phyloP scores from a whole-genome alignment of 106 monocot genomes.

The Acorus gramineus region DNA sequence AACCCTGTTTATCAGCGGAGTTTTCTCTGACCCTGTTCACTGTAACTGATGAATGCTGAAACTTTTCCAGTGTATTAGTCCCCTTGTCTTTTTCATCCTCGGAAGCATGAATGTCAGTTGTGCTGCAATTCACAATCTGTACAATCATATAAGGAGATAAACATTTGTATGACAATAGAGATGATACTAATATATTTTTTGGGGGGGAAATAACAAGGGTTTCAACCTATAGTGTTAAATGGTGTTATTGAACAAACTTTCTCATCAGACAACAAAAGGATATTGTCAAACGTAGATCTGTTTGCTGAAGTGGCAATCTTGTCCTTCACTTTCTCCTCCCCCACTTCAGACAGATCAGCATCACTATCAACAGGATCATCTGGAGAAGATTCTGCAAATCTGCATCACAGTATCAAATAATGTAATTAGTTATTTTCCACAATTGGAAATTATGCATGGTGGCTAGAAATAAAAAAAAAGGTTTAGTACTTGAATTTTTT shows the following conservation, averaged over 20 bases:
- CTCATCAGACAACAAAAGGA: conserved; percentile 11
- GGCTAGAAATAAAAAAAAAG: too few species aligned
- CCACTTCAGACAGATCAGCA: conserved; percentile 18
- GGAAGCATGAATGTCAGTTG: conserved; percentile 10
- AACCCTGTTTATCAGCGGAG: conserved; percentile 31
- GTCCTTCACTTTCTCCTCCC: conserved; percentile 10
- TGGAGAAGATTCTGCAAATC: conserved; percentile 70
- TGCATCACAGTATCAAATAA: conserved; percentile 14
- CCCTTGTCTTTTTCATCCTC: conserved; percentile 4
- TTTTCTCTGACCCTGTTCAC: conserved; percentile 16
- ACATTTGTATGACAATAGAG: background rate
- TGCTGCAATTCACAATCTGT: conserved; percentile 21
- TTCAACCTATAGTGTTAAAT: too few species aligned
- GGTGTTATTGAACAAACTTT: too few species aligned
- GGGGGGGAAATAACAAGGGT: background rate
- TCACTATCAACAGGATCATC: conserved; percentile 44
- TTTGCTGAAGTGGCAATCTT: conserved; percentile 10
- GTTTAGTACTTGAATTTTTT: conserved; percentile 51
- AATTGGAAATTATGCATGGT: too few species aligned
- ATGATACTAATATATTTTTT: background rate
- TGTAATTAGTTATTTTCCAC: background rate
- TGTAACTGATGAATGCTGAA: conserved; percentile 16
- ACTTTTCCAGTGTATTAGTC: conserved; percentile 5
- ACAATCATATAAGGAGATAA: conserved; percentile 22
- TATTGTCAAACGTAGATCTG: conserved; percentile 27